Evolutionary conservation across 768 basidiomycete genomes (phyloP).

Genomic region (Phlebiopsis gigantea): DNA sequence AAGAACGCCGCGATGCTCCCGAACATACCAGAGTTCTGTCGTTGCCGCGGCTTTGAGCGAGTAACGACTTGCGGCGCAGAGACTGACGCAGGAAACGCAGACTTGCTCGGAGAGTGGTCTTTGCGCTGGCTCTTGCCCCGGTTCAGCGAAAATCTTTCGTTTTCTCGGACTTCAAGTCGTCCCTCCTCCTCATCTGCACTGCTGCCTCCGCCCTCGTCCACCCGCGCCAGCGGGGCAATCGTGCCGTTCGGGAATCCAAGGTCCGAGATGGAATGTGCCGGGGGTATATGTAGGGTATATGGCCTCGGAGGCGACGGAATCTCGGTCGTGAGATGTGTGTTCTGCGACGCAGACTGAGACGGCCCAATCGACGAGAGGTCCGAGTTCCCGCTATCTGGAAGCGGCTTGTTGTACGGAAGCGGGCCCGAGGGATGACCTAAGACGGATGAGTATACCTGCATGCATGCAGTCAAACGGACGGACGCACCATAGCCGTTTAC

Average conservation of each 20-base stretch:
- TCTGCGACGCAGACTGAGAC: constrained; percentile 75
- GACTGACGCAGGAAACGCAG: constrained; percentile 5
- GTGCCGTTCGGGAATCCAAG: constrained; percentile 25
- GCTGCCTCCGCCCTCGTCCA: constrained; percentile 24
- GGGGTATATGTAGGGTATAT: constrained; percentile 36
- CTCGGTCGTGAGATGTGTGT: constrained; percentile 24
- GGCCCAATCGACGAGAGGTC: constrained; percentile 65
- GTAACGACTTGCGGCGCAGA: background rate
- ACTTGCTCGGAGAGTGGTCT: background rate
- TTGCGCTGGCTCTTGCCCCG: constrained; percentile 5
- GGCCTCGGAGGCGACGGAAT: constrained; percentile 12
- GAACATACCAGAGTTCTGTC: constrained; percentile 29
- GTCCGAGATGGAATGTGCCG: constrained; percentile 47
- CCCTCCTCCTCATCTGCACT: constrained; percentile 32
- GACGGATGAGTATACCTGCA: background rate
- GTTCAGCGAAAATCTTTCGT: constrained; percentile 40
- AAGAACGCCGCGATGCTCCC: constrained; percentile 45
- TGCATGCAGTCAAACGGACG: background rate
- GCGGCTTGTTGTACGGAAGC: constrained; percentile 4
- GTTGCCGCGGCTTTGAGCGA: constrained; percentile 5
- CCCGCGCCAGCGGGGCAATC: constrained; percentile 8
- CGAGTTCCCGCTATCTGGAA: constrained; percentile 28
- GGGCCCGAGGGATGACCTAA: background rate
- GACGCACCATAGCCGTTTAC: constrained; percentile 26
- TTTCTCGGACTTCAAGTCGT: constrained; percentile 46